phyloP scores from a whole-genome alignment of 2,329 filamentous ascomycete species.

The Akanthomyces muscarius region DNA sequence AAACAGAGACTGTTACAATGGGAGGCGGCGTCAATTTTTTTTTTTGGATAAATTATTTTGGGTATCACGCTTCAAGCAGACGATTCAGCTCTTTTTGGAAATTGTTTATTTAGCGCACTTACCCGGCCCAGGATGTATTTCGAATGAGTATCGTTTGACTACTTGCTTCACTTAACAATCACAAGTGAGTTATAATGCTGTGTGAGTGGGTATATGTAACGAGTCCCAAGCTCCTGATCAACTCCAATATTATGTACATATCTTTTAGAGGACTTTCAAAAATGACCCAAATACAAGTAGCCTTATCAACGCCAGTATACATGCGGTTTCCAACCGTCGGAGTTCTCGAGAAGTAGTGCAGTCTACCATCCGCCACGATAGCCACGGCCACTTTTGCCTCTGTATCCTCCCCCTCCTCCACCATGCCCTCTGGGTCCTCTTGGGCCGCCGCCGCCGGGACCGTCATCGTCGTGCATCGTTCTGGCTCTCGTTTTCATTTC shows the following conservation, averaged over 20 bases:
- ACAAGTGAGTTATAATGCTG: neutral
- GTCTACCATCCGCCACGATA: constrained; percentile 47
- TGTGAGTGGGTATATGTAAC: neutral
- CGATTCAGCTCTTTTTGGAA: neutral
- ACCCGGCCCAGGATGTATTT: neutral
- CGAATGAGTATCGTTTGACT: neutral
- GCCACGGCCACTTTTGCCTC: constrained; percentile 48
- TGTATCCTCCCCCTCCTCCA: constrained; percentile 45
- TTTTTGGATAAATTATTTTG: neutral
- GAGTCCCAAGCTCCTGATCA: neutral
- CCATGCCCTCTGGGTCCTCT: constrained; percentile 48
- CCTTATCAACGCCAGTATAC: constrained; percentile 15
- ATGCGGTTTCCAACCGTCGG: neutral
- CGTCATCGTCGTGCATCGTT: constrained; percentile 47
- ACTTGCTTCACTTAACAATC: no score
- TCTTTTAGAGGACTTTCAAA: neutral
- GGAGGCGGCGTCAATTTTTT: neutral
- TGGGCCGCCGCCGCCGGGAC: constrained; percentile 40
- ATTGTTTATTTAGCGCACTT: neutral
- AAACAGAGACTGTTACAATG: constrained; percentile 8
- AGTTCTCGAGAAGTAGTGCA: neutral
- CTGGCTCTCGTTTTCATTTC: constrained; percentile 73
- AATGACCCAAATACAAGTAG: neutral
- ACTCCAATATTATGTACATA: constrained; percentile 3
- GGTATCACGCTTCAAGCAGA: neutral